Conservation (phyloP, 2,329 filamentous ascomycete genomes). For the Botrytis deweyae region DNA sequence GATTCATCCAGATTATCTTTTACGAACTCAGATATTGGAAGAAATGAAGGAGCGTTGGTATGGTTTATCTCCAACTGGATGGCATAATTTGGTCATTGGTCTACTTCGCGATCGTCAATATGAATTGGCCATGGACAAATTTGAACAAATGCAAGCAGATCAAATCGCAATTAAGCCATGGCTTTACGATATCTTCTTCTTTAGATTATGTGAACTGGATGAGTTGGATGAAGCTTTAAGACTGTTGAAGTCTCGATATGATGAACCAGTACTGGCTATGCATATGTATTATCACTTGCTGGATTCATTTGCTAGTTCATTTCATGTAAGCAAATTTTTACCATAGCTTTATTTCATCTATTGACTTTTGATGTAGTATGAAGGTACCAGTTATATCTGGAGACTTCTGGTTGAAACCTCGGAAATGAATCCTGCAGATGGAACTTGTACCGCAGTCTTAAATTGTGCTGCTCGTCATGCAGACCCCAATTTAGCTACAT, state of each 20-base stretch:
- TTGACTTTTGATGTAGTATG: conserved; percentile 46
- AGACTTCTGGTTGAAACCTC: conserved; percentile 57
- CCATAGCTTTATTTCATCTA: conserved; percentile 24
- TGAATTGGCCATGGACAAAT: conserved; percentile 71
- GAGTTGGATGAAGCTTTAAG: conserved; percentile 77
- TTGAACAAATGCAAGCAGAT: conserved; percentile 64
- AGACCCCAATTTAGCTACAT: conserved; percentile 67
- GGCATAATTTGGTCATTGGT: conserved; percentile 68
- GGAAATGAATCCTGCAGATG: conserved; percentile 62
- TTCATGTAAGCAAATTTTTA: conserved; percentile 51
- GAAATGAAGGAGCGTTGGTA: conserved; percentile 76
- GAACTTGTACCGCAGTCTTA: conserved; percentile 66
- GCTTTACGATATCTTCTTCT: conserved; percentile 77
- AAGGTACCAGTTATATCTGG: conserved; percentile 72
- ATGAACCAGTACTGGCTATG: neutral
- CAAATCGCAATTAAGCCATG: conserved; percentile 61
- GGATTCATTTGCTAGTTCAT: conserved; percentile 66
- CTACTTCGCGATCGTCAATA: conserved; percentile 78
- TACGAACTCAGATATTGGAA: conserved; percentile 68
- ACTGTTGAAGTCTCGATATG: conserved; percentile 60
- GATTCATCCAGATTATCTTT: conserved; percentile 80
- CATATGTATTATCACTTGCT: conserved; percentile 68
- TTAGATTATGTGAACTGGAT: conserved; percentile 66
- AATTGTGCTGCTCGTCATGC: conserved; percentile 67
- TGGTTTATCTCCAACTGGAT: conserved; percentile 57